Percentiles rank a stretch among this genome's conserved stretches.
Conservation (phyloP, 257 asterid species). For the Echium plantagineum region DNA sequence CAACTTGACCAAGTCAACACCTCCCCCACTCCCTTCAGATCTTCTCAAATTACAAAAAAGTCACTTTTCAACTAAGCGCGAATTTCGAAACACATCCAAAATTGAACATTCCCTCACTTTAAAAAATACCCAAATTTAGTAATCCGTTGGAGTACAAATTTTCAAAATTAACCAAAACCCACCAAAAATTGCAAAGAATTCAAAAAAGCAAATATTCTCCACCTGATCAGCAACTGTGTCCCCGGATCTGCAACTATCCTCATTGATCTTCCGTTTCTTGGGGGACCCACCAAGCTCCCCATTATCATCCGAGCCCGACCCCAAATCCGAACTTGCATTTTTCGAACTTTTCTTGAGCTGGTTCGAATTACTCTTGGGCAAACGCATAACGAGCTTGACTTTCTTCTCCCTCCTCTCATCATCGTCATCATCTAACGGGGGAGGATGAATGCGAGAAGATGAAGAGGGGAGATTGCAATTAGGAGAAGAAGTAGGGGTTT, state of each 20-base stretch:
- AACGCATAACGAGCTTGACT: conserved; percentile 73
- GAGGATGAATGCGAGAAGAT: conserved; percentile 5
- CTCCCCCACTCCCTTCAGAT: conserved; percentile 25
- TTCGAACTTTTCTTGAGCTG: conserved; percentile 32
- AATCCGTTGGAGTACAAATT: too few species aligned
- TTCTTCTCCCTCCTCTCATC: conserved; percentile 84
- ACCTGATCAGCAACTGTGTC: not conserved
- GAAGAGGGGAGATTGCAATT: conserved; percentile 13
- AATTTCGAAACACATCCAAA: conserved; percentile 28
- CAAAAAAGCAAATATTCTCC: not conserved
- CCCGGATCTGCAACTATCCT: conserved; percentile 17
- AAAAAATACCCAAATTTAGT: not conserved
- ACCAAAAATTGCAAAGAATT: too few species aligned
- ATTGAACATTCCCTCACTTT: conserved; percentile 14
- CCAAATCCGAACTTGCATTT: conserved; percentile 4
- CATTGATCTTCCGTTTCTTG: conserved; percentile 45
- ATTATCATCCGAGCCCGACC: conserved; percentile 15
- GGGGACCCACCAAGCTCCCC: conserved; percentile 25
- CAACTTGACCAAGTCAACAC: conserved; percentile 53
- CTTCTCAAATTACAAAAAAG: conserved; percentile 19
- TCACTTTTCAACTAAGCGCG: conserved; percentile 42
- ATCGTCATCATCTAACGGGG: conserved; percentile 42
- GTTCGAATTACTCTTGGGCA: conserved; percentile 31
- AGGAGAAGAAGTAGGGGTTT: conserved; percentile 33
- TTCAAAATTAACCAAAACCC: too few species aligned